phyloP scores from a whole-genome alignment of 2,329 filamentous ascomycete genomes.

The Delphinella strobiligena region DNA sequence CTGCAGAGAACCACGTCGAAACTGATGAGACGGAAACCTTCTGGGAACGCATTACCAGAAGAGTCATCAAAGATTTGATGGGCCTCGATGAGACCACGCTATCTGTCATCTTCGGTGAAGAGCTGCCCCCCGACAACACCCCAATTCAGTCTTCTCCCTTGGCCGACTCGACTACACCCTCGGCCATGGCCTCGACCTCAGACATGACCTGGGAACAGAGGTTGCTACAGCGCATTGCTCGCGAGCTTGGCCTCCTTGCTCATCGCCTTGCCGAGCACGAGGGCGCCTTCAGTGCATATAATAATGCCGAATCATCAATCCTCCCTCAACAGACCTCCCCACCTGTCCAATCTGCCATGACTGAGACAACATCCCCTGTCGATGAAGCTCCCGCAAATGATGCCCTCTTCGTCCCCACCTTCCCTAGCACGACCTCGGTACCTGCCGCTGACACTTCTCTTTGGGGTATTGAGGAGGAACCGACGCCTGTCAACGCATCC shows the following conservation, averaged over 20 bases:
- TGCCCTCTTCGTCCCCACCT: constrained; percentile 40
- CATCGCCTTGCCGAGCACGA: constrained; percentile 77
- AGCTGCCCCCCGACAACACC: constrained; percentile 39
- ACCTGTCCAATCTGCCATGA: constrained; percentile 14
- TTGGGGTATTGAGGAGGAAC: constrained; percentile 56
- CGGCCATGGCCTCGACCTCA: constrained; percentile 22
- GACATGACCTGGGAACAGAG: constrained; percentile 56
- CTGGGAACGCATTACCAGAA: constrained; percentile 70
- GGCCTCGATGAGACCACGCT: constrained; percentile 80
- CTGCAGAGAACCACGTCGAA: constrained; percentile 17
- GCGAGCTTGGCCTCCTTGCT: constrained; percentile 74
- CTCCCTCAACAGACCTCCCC: constrained; percentile 13
- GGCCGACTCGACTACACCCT: constrained; percentile 15
- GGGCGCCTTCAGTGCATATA: constrained; percentile 77
- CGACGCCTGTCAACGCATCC: constrained; percentile 22
- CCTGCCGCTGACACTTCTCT: constrained; percentile 40
- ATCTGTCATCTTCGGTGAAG: constrained; percentile 77
- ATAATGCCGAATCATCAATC: constrained; percentile 17
- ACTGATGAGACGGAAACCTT: constrained; percentile 40
- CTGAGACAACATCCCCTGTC: constrained; percentile 16
- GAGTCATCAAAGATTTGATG: constrained; percentile 78
- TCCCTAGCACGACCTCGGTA: constrained; percentile 19
- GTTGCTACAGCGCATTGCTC: constrained; percentile 72
- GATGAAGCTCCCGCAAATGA: constrained; percentile 16
- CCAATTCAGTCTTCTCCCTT: constrained; percentile 21